A percentile compares a stretch with the other conserved stretches of the same genome.
Evolutionary conservation across 495 filamentous ascomycete genomes (phyloP).

Genomic region (Daldinia caldariorum): DNA sequence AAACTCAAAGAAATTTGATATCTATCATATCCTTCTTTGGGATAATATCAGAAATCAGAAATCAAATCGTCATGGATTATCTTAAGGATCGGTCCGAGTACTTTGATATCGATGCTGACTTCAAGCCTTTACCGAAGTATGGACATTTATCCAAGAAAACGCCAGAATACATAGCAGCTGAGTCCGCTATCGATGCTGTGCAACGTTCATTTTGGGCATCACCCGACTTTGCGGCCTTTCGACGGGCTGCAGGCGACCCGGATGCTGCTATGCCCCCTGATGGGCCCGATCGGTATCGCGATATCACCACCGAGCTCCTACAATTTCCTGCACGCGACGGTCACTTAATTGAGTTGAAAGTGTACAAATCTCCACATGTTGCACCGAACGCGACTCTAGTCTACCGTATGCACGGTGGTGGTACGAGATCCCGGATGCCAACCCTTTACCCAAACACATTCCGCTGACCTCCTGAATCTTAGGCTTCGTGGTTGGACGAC

Average conservation of each 20-base stretch:
- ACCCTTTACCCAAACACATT: neutral
- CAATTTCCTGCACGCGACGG: conserved; percentile 1
- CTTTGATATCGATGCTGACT: neutral
- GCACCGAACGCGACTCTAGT: neutral
- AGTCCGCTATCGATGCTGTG: neutral
- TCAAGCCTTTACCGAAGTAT: neutral
- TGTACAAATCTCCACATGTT: neutral
- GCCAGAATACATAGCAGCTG: neutral
- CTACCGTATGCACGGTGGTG: neutral
- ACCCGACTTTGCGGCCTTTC: neutral
- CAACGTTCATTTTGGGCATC: neutral
- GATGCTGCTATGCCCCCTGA: neutral
- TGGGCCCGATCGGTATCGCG: neutral
- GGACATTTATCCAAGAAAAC: neutral
- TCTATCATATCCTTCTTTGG: neutral
- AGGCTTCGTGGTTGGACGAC: conserved; percentile 39
- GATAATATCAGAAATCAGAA: neutral
- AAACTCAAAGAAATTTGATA: neutral
- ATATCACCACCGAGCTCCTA: neutral
- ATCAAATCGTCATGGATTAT: neutral
- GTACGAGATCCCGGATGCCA: neutral
- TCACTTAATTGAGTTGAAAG: neutral
- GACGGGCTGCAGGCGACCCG: neutral
- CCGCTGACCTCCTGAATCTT: neutral
- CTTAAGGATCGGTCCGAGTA: neutral